Conservation (phyloP, 495 filamentous ascomycete species). For the Hyaloscypha bicolor region DNA sequence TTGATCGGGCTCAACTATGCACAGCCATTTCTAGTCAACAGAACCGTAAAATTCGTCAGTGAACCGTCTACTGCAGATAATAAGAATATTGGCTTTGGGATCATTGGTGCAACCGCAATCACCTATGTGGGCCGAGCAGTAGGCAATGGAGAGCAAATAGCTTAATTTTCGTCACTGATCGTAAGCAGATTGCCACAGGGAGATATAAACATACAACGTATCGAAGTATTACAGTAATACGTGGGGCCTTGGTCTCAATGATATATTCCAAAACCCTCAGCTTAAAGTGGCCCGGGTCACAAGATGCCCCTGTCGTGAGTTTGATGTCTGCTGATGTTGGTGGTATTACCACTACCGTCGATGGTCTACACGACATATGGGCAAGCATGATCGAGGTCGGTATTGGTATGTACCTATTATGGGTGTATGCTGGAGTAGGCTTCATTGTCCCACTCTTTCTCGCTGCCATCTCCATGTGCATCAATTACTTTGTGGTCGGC, state of each 20-base stretch:
- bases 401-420: conserved; percentile 38
- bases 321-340: conserved; percentile 56
- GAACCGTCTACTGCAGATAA: not conserved
- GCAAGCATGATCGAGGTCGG: conserved; percentile 57
- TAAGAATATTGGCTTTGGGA: conserved; percentile 43
- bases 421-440: conserved; percentile 38
- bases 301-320: conserved; percentile 35
- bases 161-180: not conserved
- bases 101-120: conserved; percentile 28
- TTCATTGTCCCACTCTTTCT: conserved; percentile 39
- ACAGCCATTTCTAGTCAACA: conserved; percentile 60
- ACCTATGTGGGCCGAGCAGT: conserved; percentile 50
- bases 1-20: conserved; percentile 61
- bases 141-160: conserved; percentile 2
- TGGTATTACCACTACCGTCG: conserved; percentile 34
- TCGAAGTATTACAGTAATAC: conserved; percentile 29
- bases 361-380: conserved; percentile 44
- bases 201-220: conserved; percentile 24
- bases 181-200: conserved; percentile 16
- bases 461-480: conserved; percentile 53
- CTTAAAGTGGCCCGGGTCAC: conserved; percentile 1
- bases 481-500: conserved; percentile 39
- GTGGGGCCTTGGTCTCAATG: conserved; percentile 31
- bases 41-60: conserved; percentile 30
- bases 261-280: conserved; percentile 33